These are phyloP conservation scores for Paradendryphiella salina DNA, from an alignment of 2,329 filamentous ascomycete species.

Conservation along the genomic window DNA sequence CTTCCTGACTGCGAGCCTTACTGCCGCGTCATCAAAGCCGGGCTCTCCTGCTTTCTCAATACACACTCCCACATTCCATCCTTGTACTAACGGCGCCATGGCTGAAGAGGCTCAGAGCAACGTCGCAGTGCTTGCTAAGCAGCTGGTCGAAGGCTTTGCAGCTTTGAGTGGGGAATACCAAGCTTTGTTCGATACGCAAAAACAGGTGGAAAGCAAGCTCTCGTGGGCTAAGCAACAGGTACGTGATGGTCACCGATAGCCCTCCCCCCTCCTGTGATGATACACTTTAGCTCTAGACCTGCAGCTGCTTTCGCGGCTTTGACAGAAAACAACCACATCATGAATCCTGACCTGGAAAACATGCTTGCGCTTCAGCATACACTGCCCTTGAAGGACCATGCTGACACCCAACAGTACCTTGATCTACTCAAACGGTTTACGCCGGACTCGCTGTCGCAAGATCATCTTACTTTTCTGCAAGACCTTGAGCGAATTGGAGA, in stretches of 20 bases:
- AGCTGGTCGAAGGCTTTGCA: constrained; percentile 53
- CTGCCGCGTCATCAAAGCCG: constrained; percentile 33
- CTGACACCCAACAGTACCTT: constrained; percentile 44
- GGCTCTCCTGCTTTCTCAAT: constrained; percentile 12
- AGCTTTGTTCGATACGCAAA: constrained; percentile 50
- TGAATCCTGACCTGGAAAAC: constrained; percentile 42
- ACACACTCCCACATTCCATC: constrained; percentile 5
- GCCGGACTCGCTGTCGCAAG: constrained; percentile 45
- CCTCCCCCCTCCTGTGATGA: constrained; percentile 47
- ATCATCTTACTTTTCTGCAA: constrained; percentile 47
- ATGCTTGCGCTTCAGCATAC: constrained; percentile 2
- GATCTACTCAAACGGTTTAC: constrained; percentile 47
- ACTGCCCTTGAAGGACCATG: not conserved
- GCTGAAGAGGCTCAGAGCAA: constrained; percentile 28
- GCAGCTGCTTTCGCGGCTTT: constrained; percentile 51
- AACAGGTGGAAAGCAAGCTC: constrained; percentile 53
- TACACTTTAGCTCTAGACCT: constrained; percentile 58
- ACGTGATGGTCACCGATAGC: constrained; percentile 22
- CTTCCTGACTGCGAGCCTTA: constrained; percentile 23
- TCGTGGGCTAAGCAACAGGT: constrained; percentile 56
- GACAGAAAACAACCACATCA: constrained; percentile 52
- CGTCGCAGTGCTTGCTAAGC: constrained; percentile 45
- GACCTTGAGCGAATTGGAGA: constrained; percentile 45
- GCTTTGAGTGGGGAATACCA: constrained; percentile 54
- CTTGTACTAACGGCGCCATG: constrained; percentile 28